Conservation (phyloP, 257 asterid genomes). For the Linaria vulgaris region DNA sequence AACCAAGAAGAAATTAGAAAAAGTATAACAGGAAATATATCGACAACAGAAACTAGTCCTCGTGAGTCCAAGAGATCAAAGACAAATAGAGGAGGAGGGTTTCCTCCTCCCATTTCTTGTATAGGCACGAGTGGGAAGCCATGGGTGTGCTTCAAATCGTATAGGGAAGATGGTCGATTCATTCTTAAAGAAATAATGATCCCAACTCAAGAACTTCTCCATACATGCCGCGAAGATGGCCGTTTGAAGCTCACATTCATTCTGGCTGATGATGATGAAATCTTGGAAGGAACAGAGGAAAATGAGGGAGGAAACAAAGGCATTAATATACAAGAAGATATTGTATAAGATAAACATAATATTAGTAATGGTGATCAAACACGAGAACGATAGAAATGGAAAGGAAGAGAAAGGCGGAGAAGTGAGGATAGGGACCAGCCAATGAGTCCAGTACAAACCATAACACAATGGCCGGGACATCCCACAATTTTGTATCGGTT, state of each 20-base stretch:
- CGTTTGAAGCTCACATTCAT: slow-evolving; percentile 58
- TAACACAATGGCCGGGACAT: too few species aligned
- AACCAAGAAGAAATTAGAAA: slow-evolving; percentile 29
- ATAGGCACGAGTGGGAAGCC: slow-evolving; percentile 81
- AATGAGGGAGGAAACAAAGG: slow-evolving; percentile 3
- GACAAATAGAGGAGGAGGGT: slow-evolving; percentile 25
- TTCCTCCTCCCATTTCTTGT: slow-evolving; percentile 87
- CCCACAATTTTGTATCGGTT: too few species aligned
- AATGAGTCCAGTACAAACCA: too few species aligned
- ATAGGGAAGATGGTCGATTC: slow-evolving; percentile 69
- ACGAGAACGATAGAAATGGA: too few species aligned
- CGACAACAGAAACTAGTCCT: slow-evolving; percentile 23
- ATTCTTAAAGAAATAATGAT: slow-evolving; percentile 65
- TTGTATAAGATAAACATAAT: too few species aligned
- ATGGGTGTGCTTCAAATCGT: slow-evolving; percentile 58
- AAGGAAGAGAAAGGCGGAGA: too few species aligned
- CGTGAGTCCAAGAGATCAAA: slow-evolving; percentile 37
- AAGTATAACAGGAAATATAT: slow-evolving; percentile 21
- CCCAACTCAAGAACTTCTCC: slow-evolving; percentile 73
- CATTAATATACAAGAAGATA: too few species aligned
- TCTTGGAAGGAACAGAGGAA: neutral
- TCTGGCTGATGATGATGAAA: slow-evolving; percentile 58
- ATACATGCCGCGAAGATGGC: slow-evolving; percentile 78
- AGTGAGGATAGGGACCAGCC: too few species aligned
- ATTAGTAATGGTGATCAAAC: too few species aligned